Percentiles rank a stretch among this genome's conserved stretches.
Evolutionary conservation across 176 grass and related monocot genomes (phyloP).

Genomic region (Alopecurus myosuroides): DNA sequence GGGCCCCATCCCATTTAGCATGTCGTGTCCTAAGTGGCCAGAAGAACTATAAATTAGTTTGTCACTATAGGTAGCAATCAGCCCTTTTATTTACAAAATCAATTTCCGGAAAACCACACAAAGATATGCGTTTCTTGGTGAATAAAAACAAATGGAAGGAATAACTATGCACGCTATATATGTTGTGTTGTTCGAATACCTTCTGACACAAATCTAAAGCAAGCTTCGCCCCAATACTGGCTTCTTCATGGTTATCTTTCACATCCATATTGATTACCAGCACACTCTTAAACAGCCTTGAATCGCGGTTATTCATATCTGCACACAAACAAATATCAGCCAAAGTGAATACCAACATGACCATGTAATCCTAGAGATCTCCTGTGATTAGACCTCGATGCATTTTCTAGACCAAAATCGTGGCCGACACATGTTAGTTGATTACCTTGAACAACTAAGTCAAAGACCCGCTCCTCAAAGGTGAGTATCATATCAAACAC

Average conservation of each 20-base stretch:
- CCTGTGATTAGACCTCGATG: not conserved
- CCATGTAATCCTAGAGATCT: not conserved
- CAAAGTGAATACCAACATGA: not conserved
- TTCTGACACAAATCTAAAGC: conserved; percentile 85
- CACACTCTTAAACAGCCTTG: conserved; percentile 59
- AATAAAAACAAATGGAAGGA: not conserved
- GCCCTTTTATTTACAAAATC: not conserved
- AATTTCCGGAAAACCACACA: not conserved
- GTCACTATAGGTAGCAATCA: not conserved
- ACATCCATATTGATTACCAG: conserved; percentile 93
- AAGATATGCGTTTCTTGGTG: not conserved
- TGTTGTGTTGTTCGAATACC: conserved; percentile 39
- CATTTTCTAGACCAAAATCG: not conserved
- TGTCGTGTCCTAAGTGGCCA: not conserved
- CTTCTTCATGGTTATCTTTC: conserved; percentile 99
- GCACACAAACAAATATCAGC: not conserved
- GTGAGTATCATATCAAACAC: conserved; percentile 74
- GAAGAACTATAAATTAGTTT: not conserved
- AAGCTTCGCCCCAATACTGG: conserved; percentile 80
- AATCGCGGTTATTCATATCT: conserved; percentile 88
- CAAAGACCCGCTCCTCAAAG: conserved; percentile 94
- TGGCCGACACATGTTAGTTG: not conserved
- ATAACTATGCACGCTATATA: conserved; percentile 1
- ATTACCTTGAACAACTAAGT: conserved; percentile 77
- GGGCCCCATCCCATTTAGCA: not conserved